phyloP scores from a whole-genome alignment of 1,284 basidiomycete genomes.

The Sanghuangporus sanghuang region DNA sequence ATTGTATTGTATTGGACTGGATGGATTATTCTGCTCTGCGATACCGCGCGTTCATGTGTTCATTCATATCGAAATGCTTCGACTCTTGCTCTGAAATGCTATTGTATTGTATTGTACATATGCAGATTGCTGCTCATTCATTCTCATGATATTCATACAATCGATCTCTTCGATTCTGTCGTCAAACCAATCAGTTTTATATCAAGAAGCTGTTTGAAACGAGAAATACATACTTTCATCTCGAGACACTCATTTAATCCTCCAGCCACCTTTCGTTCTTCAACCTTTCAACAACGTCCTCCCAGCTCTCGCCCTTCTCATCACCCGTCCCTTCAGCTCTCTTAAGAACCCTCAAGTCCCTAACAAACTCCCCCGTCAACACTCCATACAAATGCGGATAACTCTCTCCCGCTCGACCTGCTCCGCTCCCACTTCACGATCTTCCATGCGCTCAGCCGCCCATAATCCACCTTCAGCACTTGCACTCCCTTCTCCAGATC shows the following conservation, averaged over 20 bases:
- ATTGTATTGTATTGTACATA: too few species aligned
- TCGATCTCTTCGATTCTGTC: neutral
- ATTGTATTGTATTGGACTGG: too few species aligned
- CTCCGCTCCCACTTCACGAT: slow-evolving; percentile 17
- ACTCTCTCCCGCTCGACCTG: slow-evolving; percentile 12
- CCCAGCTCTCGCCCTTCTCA: slow-evolving; percentile 8
- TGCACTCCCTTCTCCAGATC: slow-evolving; percentile 19
- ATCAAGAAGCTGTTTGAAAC: too few species aligned
- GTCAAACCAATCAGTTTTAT: too few species aligned
- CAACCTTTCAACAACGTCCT: neutral
- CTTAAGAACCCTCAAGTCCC: slow-evolving; percentile 9
- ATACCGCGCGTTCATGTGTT: neutral
- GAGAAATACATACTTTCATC: neutral
- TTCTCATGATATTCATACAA: neutral
- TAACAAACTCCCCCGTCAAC: slow-evolving; percentile 15
- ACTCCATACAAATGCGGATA: slow-evolving; percentile 19
- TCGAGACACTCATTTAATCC: neutral
- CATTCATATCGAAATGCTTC: neutral
- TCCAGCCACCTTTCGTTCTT: slow-evolving; percentile 10
- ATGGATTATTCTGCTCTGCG: neutral
- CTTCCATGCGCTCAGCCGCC: slow-evolving; percentile 11
- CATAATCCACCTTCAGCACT: slow-evolving; percentile 21
- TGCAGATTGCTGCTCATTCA: neutral
- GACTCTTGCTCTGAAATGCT: too few species aligned
- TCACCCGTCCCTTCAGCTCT: neutral